phyloP scores from a whole-genome alignment of 106 monocot genomes.

The Iris macrosiphon region DNA sequence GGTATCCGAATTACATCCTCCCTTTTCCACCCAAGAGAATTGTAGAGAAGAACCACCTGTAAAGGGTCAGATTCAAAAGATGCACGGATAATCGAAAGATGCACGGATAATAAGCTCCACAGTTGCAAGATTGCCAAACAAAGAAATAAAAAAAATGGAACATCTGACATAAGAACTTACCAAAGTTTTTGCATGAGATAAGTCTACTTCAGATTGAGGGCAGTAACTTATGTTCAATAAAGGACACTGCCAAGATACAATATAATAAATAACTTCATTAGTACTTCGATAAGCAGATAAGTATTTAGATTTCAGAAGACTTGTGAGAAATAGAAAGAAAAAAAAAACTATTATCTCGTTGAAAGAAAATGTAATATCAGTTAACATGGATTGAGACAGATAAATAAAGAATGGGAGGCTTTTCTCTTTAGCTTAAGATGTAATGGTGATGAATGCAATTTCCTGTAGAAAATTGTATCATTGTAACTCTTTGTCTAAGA shows the following conservation, averaged over 20 bases:
- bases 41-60: conserved; percentile 90
- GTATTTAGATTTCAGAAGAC: too few relatives aligned
- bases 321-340: not conserved
- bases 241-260: conserved; percentile 53
- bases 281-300: too few relatives aligned
- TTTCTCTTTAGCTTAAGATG: too few relatives aligned
- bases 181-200: conserved; percentile 65
- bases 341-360: too few relatives aligned
- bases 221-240: conserved; percentile 93
- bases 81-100: not conserved
- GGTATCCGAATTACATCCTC: conserved; percentile 82
- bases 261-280: not conserved
- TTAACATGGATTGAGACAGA: too few relatives aligned
- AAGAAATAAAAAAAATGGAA: conserved; percentile 1
- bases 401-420: too few relatives aligned
- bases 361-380: too few relatives aligned
- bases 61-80: not conserved
- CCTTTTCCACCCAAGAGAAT: conserved; percentile 93
- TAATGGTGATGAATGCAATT: too few relatives aligned
- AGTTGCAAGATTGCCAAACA: not conserved
- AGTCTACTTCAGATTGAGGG: conserved; percentile 57
- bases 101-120: not conserved
- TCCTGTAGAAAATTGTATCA: too few relatives aligned
- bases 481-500: too few relatives aligned
- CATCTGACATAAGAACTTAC: conserved; percentile 31